Evolutionary conservation across 305 asterid genomes (phyloP), one percentile per base, ranked within the genome.

Genomic region (Nicotiana rustica): DNA sequence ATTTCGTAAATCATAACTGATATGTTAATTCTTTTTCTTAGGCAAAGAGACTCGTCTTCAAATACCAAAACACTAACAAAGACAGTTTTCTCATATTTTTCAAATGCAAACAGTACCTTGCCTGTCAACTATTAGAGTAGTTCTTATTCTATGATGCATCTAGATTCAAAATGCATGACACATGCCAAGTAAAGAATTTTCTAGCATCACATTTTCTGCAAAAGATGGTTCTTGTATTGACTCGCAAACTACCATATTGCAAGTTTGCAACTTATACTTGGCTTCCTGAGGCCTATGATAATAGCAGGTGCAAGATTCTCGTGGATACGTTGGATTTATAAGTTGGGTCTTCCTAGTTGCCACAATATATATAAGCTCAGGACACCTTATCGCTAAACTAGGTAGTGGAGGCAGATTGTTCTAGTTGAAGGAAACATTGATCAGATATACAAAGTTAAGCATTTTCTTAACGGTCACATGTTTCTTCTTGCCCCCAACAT

Each of bases 101-200:
- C 78, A 44, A 3, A 70, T 7, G 60, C 61, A 71, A 70, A 71
- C 8, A 44, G 61, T 44, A 44, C 60, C 18, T 71, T 44, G 78
- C 47, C 36, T 44, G 60, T 19, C 60, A 44, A 71, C 44, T 70
- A 19, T 44, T 44, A 41, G 47, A 38, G 44, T 38, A 70, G 35
- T 71, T 71, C 19, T 5, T 44, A 19, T 5, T 10, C 78, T 19
- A 12, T 71, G 78, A 19, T 44, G 33, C 19, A 3, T 12, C 36
- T 21, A 44, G 18, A 71, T 44, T 17, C 35, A 44, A 10, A 71
- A 44, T 0, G 19, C 61, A 15, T 71, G 60, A 36, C 57, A 44
- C 36, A 44, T 19, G 36, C 64, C 21, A 13, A 71, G 36, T 71
- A 71, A 69, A 49, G 62, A 47, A 21, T 33, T 12, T 47, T 25